phyloP scores from a whole-genome alignment of 768 basidiomycete genomes.

The Boletus edulis region DNA sequence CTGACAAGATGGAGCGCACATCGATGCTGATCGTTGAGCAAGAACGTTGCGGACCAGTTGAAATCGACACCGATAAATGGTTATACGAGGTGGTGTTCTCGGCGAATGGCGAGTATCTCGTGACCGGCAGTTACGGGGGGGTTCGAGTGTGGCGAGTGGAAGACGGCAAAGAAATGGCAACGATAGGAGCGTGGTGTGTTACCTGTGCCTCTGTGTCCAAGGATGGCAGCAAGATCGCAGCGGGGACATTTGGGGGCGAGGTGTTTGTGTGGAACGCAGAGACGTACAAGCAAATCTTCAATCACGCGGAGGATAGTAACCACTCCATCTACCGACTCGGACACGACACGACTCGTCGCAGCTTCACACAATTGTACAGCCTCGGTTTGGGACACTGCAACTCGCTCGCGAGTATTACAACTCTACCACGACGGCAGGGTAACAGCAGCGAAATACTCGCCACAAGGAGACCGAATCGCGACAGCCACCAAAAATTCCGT shows the following conservation, averaged over 20 bases:
- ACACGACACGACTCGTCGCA: not conserved
- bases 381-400: not conserved
- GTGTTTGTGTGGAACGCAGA: not conserved
- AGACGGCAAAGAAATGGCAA: not conserved
- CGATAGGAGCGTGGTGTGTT: not conserved
- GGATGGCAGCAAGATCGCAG: not conserved
- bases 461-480: not conserved
- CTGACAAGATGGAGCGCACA: no score
- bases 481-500: not conserved
- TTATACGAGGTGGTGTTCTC: not conserved
- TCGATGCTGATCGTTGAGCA: no score
- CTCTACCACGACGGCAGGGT: not conserved
- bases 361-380: no score
- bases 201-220: not conserved
- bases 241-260: not conserved
- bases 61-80: not conserved
- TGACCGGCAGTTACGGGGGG: not conserved
- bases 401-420: not conserved
- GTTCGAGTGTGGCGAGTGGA: not conserved
- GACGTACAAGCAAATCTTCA: not conserved
- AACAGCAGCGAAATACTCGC: slow-evolving; percentile 3
- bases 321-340: not conserved
- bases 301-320: not conserved
- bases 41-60: not conserved
- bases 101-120: not conserved